phyloP scores from a whole-genome alignment of 805 yeast genomes.

The Candida methanosorbosa region DNA sequence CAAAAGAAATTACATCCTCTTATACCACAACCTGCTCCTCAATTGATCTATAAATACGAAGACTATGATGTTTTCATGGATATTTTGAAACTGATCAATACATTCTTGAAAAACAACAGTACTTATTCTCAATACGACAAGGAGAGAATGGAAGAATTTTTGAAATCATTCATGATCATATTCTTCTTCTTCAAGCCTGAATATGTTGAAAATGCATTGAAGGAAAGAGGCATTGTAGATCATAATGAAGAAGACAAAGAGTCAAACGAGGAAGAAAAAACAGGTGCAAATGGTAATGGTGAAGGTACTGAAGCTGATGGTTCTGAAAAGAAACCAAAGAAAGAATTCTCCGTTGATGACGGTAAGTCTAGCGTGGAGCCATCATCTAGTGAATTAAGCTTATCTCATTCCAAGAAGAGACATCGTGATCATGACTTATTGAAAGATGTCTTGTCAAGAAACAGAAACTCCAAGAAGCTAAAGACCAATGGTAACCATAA shows the following conservation, averaged over 20 bases:
- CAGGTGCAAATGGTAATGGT: constrained; percentile 16
- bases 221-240: constrained; percentile 23
- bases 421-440: constrained; percentile 50
- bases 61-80: constrained; percentile 70
- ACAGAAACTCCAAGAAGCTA: constrained; percentile 26
- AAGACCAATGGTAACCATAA: constrained; percentile 14
- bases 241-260: constrained; percentile 5
- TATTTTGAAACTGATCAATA: constrained; percentile 56
- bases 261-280: constrained; percentile 1
- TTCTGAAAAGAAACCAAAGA: constrained; percentile 16
- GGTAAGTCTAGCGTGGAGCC: no score
- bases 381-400: constrained; percentile 8
- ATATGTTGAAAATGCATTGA: constrained; percentile 32
- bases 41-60: constrained; percentile 45
- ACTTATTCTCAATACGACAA: constrained; percentile 76
- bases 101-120: constrained; percentile 58
- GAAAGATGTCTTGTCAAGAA: constrained; percentile 50
- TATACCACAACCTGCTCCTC: constrained; percentile 78
- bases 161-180: constrained; percentile 59
- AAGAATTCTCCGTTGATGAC: constrained; percentile 7
- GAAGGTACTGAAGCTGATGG: constrained; percentile 13
- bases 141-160: constrained; percentile 63
- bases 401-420: constrained; percentile 31
- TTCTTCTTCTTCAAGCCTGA: constrained; percentile 59
- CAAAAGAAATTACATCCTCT: constrained; percentile 80